Evolutionary conservation across 2,329 filamentous ascomycete species (phyloP).

Genomic region (Chrysosporium keratinophilum): DNA sequence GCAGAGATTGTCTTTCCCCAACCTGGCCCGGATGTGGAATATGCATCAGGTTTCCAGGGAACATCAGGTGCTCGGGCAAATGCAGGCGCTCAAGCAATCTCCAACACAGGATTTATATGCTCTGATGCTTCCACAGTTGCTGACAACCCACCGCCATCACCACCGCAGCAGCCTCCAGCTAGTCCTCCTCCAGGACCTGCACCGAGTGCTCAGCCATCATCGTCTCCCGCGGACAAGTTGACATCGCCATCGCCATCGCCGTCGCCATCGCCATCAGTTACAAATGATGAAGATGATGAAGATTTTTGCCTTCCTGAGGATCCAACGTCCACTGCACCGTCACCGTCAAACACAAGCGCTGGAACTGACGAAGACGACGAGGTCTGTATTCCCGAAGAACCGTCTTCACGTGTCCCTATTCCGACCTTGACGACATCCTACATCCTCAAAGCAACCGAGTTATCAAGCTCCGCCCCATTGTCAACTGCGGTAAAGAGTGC

Average conservation of each 20-base stretch:
- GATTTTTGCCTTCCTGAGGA: background rate
- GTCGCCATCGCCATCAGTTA: background rate
- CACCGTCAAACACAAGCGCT: background rate
- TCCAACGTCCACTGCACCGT: background rate
- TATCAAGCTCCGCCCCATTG: background rate
- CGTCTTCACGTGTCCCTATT: background rate
- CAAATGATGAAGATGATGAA: background rate
- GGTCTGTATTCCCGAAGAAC: background rate
- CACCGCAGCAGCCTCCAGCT: background rate
- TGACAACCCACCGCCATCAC: background rate
- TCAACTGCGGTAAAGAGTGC: background rate
- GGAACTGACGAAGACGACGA: background rate
- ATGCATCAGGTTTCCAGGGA: constrained; percentile 6
- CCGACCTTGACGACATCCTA: background rate
- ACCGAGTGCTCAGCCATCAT: background rate
- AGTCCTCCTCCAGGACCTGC: background rate
- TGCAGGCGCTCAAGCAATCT: constrained; percentile 1
- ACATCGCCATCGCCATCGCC: background rate
- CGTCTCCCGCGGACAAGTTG: background rate
- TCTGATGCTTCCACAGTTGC: background rate
- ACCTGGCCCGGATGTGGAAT: constrained; percentile 13
- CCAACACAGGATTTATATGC: constrained; percentile 5
- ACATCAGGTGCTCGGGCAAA: background rate
- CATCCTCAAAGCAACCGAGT: background rate
- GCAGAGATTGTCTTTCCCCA: constrained; percentile 13